Evolutionary conservation across 1,284 basidiomycete species (phyloP).

Genomic region (Leccinum insolens): DNA sequence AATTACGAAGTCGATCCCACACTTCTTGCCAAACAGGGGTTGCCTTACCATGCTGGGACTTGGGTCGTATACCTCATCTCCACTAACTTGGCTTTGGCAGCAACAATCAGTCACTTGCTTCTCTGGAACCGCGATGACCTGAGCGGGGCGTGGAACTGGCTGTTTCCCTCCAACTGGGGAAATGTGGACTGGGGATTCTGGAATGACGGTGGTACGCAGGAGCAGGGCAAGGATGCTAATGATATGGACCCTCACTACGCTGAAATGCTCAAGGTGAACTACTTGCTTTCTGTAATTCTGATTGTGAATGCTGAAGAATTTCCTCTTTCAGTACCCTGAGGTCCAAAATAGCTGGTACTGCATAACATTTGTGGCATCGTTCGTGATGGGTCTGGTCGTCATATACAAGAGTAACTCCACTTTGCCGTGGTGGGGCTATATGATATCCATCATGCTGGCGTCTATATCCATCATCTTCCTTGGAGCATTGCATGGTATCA

Average conservation of each 20-base stretch:
- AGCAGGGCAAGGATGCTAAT: conserved; percentile 27
- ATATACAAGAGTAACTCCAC: conserved; percentile 54
- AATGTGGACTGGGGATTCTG: conserved; percentile 49
- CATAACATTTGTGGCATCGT: conserved; percentile 39
- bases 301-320: neutral
- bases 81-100: conserved; percentile 40
- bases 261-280: conserved; percentile 51
- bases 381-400: conserved; percentile 45
- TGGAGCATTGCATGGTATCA: conserved; percentile 53
- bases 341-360: conserved; percentile 52
- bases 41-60: conserved; percentile 38
- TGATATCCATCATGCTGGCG: conserved; percentile 44
- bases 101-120: conserved; percentile 53
- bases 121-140: conserved; percentile 55
- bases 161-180: conserved; percentile 29
- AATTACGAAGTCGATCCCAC: conserved; percentile 50
- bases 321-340: conserved; percentile 43
- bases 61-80: conserved; percentile 43
- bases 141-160: conserved; percentile 46
- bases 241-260: conserved; percentile 54
- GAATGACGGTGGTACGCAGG: conserved; percentile 42
- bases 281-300: neutral
- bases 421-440: conserved; percentile 51
- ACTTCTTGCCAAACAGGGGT: conserved; percentile 45
- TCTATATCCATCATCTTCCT: conserved; percentile 49